Evolutionary conservation across 148 eudicot genomes (phyloP), one percentile per base, ranked within the genome.

Genomic region (Spergularia bocconei): DNA sequence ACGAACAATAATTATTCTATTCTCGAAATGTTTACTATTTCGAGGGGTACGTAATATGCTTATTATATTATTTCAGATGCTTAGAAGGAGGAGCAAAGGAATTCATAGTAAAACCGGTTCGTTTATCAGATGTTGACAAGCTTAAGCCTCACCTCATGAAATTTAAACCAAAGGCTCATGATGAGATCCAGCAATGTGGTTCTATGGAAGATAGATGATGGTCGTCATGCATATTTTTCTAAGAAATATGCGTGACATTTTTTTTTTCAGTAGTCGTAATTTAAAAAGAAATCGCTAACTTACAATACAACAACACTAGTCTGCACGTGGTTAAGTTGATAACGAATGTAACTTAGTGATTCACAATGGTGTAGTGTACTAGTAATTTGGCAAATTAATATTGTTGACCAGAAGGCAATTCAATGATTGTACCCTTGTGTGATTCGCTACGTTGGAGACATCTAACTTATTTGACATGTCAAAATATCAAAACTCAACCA

Each of bases 11-110:
- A 29, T 29, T 29, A 29, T 29, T 29, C 36, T 29, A 29, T 29
- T 29, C 36, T 29, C 1, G 36, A 29, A 29, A 29, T 29, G 1
- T 29, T 29, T 29, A 29, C 36, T 29, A 17, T 33, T 52, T 75
- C 64, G 71, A 67, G 19, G 52, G n/a, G 13, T 51, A 33, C 19
- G 39, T 17, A 39, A 19, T 56, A 29, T 59, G 55, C 20, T 50
- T 29, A 29, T 29, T 44, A 44, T 44, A 44, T 44, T 44, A 9
- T 6, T 25, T 25, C 79, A 90, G 90, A 72, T 90, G 94, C 73
- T 70, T 90, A 83, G 90, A 90, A 72, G 87, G 85, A 56, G 94
- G 94, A 67, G 94, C 94, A 38, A 85, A 90, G 23, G 88, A 90
- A 54, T 90, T 88, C 73, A 79, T 88, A 73, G 69, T 90, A 21